These are phyloP conservation scores for Psilocybe cyanescens DNA, from an alignment of 768 basidiomycete species.

Conservation along the genomic window DNA sequence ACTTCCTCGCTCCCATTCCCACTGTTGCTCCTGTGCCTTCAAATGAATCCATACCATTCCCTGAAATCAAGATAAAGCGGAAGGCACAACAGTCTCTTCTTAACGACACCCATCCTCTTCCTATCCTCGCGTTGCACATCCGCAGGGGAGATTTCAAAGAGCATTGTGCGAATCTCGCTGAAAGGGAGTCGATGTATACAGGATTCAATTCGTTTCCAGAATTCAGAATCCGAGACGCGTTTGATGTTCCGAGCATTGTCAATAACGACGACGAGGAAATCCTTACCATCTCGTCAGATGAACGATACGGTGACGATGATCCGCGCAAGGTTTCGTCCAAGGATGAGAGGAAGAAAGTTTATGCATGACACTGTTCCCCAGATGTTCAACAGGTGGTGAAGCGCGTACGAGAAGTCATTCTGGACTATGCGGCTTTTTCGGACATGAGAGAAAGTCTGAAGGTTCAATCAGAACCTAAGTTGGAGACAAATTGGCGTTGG, in stretches of 20 bases:
- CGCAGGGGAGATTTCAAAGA: slow-evolving; percentile 58
- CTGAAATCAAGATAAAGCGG: not conserved
- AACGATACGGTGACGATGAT: not conserved
- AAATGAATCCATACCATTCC: not conserved
- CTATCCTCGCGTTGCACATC: slow-evolving; percentile 60
- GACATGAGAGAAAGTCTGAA: slow-evolving; percentile 1
- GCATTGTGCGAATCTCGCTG: slow-evolving; percentile 49
- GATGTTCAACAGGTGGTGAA: slow-evolving; percentile 49
- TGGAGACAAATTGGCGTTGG: not conserved
- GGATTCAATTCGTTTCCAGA: slow-evolving; percentile 58
- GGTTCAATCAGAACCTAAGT: not conserved
- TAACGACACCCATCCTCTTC: slow-evolving; percentile 34
- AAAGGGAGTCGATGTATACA: slow-evolving; percentile 43
- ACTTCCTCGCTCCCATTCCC: not conserved
- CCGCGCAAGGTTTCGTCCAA: slow-evolving; percentile 8
- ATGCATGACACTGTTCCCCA: slow-evolving; percentile 57
- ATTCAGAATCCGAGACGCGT: slow-evolving; percentile 43
- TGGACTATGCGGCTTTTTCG: slow-evolving; percentile 27
- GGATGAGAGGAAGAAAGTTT: slow-evolving; percentile 34
- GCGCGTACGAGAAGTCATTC: slow-evolving; percentile 37
- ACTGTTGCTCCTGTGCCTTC: too few species aligned
- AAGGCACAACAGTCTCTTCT: not conserved
- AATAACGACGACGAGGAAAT: slow-evolving; percentile 3
- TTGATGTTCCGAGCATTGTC: slow-evolving; percentile 23
- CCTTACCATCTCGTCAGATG: too few species aligned